Conservation (phyloP, 148 eudicot genomes). For the Fagopyrum homotropicum region DNA sequence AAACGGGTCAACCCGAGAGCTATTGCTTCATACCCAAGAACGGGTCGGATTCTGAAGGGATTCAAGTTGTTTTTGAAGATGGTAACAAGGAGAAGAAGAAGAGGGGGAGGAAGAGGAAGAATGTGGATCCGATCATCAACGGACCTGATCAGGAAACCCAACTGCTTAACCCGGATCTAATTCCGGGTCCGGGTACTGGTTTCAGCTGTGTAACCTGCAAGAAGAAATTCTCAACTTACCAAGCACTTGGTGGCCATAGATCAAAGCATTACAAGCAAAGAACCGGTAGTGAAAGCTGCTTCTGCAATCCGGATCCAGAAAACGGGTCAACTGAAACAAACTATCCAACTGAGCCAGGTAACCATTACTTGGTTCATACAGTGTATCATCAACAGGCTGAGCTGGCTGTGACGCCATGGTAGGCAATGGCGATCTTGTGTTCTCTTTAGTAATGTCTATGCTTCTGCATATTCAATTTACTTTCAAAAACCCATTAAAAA, state of each 20-base stretch:
- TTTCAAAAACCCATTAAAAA: neutral
- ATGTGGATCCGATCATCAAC: neutral
- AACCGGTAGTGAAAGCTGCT: neutral
- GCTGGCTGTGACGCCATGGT: neutral
- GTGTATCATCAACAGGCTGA: neutral
- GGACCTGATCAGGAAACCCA: neutral
- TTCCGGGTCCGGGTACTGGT: neutral
- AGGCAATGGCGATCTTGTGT: neutral
- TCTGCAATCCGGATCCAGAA: constrained; percentile 7
- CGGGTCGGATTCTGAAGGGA: constrained; percentile 5
- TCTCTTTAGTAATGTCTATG: neutral
- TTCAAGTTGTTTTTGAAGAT: neutral
- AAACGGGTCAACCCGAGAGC: constrained; percentile 1
- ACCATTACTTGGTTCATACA: neutral
- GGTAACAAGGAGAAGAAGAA: constrained; percentile 10
- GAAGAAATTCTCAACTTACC: constrained; percentile 23
- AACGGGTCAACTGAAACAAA: neutral
- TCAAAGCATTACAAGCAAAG: constrained; percentile 31
- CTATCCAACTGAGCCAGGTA: neutral
- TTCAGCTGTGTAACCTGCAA: constrained; percentile 24
- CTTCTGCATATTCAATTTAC: neutral
- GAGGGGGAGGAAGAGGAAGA: constrained; percentile 10
- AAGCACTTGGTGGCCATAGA: constrained; percentile 38
- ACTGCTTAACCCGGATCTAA: neutral
- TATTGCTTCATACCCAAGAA: neutral